Percentiles rank a stretch among this genome's conserved stretches.
Conservation (phyloP, 2,329 filamentous ascomycete genomes). For the Furcasterigmium furcatum region DNA sequence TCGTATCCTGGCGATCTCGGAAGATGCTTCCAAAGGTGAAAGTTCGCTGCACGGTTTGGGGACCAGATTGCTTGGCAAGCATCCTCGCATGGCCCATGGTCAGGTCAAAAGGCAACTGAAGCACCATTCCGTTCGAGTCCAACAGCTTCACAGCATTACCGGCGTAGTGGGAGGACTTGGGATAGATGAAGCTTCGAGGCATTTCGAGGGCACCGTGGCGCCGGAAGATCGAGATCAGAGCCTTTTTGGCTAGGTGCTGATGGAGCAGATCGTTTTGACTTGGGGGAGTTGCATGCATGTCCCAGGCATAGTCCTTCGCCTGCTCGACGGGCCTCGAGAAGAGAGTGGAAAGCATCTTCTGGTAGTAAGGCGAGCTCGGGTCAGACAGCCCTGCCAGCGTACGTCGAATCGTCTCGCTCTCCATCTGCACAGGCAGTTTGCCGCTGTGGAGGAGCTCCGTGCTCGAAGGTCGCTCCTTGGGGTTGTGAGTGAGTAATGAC, state of each 20-base stretch:
- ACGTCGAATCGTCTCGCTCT: constrained; percentile 85
- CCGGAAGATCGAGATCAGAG: constrained; percentile 75
- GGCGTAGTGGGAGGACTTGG: constrained; percentile 75
- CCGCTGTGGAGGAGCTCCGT: constrained; percentile 80
- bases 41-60: constrained; percentile 66
- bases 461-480: constrained; percentile 78
- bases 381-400: constrained; percentile 80
- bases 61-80: constrained; percentile 67
- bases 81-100: constrained; percentile 85
- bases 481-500: constrained; percentile 77
- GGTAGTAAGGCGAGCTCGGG: constrained; percentile 81
- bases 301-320: constrained; percentile 79
- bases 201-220: constrained; percentile 86
- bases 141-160: constrained; percentile 75
- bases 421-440: constrained; percentile 85
- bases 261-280: constrained; percentile 62
- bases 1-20: constrained; percentile 72
- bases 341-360: constrained; percentile 82
- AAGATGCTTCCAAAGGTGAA: constrained; percentile 89
- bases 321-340: constrained; percentile 75
- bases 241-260: constrained; percentile 70
- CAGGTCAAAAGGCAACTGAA: constrained; percentile 92
- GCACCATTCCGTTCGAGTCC: constrained; percentile 78
- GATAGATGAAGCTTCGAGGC: constrained; percentile 72
- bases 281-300: constrained; percentile 57